phyloP scores from a whole-genome alignment of 345 rosid genomes.

The Euphorbia lathyris region DNA sequence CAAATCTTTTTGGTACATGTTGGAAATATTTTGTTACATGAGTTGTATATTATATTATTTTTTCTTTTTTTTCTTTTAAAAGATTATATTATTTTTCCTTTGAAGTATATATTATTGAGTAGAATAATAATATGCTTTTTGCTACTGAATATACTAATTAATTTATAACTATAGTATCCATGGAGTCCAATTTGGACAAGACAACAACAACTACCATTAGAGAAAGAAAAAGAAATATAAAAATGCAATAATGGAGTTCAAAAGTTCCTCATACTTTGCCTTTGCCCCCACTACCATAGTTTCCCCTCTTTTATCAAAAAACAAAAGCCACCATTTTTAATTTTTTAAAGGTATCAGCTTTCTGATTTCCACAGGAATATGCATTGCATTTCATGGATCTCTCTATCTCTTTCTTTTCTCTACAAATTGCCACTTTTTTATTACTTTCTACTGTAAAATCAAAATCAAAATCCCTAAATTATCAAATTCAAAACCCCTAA shows the following conservation, averaged over 20 bases:
- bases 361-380: slow-evolving; percentile 37
- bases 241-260: slow-evolving; percentile 46
- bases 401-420: slow-evolving; percentile 26
- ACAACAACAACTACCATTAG: slow-evolving; percentile 20
- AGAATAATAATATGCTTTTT: not conserved
- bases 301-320: slow-evolving; percentile 22
- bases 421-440: slow-evolving; percentile 15
- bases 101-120: too few species aligned
- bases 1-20: too few species aligned
- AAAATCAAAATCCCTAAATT: not conserved
- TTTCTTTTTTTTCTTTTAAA: too few species aligned
- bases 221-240: slow-evolving; percentile 6
- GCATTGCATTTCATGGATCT: slow-evolving; percentile 21
- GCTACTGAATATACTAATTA: not conserved
- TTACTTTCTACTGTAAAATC: slow-evolving; percentile 14
- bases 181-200: slow-evolving; percentile 16
- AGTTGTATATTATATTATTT: too few species aligned
- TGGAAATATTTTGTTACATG: too few species aligned
- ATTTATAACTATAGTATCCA: not conserved
- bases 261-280: slow-evolving; percentile 34
- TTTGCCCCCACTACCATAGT: slow-evolving; percentile 33
- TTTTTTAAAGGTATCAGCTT: slow-evolving; percentile 31
- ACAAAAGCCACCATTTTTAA: slow-evolving; percentile 29
- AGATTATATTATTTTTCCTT: too few species aligned
- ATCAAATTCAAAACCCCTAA: not conserved